Conservation (phyloP, 148 eudicot species). For the Chenopodium formosanum region DNA sequence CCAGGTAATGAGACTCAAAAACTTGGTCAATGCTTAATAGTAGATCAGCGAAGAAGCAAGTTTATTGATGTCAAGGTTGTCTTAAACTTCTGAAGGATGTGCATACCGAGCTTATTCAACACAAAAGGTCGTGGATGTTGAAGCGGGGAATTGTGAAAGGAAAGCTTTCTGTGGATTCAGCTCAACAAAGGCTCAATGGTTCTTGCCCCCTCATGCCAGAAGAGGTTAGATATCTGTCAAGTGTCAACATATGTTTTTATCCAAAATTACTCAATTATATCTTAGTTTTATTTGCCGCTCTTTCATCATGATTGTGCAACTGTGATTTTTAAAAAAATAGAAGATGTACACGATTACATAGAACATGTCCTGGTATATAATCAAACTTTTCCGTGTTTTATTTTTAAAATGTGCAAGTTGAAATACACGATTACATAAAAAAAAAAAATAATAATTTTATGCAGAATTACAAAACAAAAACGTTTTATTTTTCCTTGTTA, state of each 20-base stretch:
- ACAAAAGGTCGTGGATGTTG: slow-evolving; percentile 87
- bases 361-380: too few relatives aligned
- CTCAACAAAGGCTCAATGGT: slow-evolving; percentile 64
- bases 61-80: not conserved
- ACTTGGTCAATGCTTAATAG: not conserved
- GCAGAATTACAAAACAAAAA: not conserved
- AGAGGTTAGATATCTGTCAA: slow-evolving; percentile 52
- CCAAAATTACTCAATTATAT: too few relatives aligned
- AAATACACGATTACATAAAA: not conserved
- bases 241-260: too few relatives aligned
- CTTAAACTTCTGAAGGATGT: slow-evolving; percentile 58
- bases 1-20: slow-evolving; percentile 50
- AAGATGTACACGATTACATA: too few relatives aligned
- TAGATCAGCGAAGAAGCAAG: not conserved
- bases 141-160: slow-evolving; percentile 89
- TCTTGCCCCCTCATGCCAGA: slow-evolving; percentile 92
- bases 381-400: too few relatives aligned
- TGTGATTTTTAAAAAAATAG: too few relatives aligned
- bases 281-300: not conserved
- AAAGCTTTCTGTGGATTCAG: slow-evolving; percentile 74
- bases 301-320: too few relatives aligned
- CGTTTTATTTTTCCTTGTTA: not conserved
- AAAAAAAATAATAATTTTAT: too few relatives aligned
- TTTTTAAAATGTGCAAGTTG: not conserved
- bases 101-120: slow-evolving; percentile 89